Base-by-base conservation (phyloP, 2,329 filamentous ascomycete species). In the Penicillium janthinellum region DNA sequence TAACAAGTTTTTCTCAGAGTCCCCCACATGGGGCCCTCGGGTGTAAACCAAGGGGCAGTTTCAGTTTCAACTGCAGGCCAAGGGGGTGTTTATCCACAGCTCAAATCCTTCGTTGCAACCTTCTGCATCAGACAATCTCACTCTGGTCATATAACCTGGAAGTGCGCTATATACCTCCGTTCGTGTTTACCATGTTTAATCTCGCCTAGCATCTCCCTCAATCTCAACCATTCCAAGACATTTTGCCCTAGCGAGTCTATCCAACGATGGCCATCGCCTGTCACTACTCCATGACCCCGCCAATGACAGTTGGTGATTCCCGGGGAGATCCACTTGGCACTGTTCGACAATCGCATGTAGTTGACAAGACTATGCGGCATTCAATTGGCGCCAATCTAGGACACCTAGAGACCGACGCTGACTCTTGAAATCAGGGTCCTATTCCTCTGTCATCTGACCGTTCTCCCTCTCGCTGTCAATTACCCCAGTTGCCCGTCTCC, bases 221-320 rank as follows among this genome's bases (percentile, higher is more conserved):
- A 28, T 6, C 15, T 39, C 25, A 12, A 14, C 25, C 8, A 31
- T 31, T n/a, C 22, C 15, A 8, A 20, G n/a, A 34, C 10, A 4
- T 12, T 35, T 20, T 5, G 28, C 25, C 14, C 4, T 17, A 42
- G 12, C 15, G 11, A 28, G 25, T 49, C 52, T 44, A 47, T 34
- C 17, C 25, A 44, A 42, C 31, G 11, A 37, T 44, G 17, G 38
- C 45, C 47, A 10, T 17, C 25, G 31, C 34, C 53, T 56, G 41
- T 54, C 53, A 61, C 42, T 51, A 54, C 59, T 60, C 62, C 54
- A 37, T 54, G n/a, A 42, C 45, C 57, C 57, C 58, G 56, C 64
- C 59, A 64, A 62, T 62, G 57, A 52, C 38, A 59, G 55, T 28
- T 20, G 20, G 50, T 51, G 17, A 54, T 57, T 62, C 52, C 54